Conservation (phyloP, 2,329 filamentous ascomycete species). For the Cordyceps javanica region DNA sequence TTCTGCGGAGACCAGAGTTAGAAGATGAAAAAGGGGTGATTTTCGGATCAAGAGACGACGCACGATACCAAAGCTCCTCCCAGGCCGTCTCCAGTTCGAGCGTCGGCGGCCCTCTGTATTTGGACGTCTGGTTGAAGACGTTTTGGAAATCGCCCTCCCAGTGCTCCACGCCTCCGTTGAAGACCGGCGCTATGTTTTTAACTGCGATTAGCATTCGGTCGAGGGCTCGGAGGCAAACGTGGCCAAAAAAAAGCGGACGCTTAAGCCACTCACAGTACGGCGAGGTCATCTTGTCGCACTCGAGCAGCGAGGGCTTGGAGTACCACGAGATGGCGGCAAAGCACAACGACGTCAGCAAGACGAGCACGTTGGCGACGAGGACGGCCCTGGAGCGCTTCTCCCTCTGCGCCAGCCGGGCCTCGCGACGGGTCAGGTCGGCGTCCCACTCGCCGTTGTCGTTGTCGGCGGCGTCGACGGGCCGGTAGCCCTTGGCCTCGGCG, state of each 20-base stretch:
- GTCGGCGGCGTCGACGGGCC: not conserved
- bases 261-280: slow-evolving; percentile 2
- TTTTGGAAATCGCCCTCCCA: slow-evolving; percentile 11
- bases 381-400: not conserved
- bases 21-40: not conserved
- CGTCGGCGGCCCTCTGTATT: slow-evolving; percentile 11
- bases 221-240: not conserved
- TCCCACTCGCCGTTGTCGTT: slow-evolving; percentile 1
- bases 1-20: not conserved
- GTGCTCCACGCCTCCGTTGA: slow-evolving; percentile 5
- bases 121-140: slow-evolving; percentile 4
- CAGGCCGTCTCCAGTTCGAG: slow-evolving; percentile 5
- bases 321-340: not conserved
- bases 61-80: slow-evolving; percentile 11
- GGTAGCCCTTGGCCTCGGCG: slow-evolving; percentile 7
- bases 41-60: not conserved
- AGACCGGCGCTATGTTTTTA: not conserved
- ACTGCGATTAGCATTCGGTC: not conserved
- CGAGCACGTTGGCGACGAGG: not conserved
- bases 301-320: slow-evolving; percentile 2
- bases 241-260: not conserved
- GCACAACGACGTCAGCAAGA: slow-evolving; percentile 1
- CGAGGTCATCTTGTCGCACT: slow-evolving; percentile 8
- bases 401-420: slow-evolving; percentile 3
- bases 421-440: slow-evolving; percentile 5